Evolutionary conservation across 2,329 filamentous ascomycete genomes (phyloP), one percentile per base, ranked within the genome.

Genomic region (Plectosphaerella cucumerina): DNA sequence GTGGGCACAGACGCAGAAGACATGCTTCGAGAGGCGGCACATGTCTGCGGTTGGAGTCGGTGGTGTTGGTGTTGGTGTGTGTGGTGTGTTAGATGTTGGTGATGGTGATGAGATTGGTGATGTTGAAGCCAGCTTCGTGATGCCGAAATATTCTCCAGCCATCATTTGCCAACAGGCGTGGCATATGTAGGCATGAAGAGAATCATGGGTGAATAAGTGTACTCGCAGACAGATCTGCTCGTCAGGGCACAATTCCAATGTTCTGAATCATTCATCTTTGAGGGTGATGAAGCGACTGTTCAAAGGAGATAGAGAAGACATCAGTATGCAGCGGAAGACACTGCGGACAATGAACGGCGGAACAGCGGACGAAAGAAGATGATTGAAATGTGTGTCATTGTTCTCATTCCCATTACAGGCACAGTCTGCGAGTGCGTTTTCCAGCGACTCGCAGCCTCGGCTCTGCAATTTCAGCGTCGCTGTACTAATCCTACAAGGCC

Each of bases 1-100:
- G n/a, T 51, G 50, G n/a, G 39, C 50, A 39, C 50, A 51, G 44
- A 44, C 26, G 8, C 23, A 39, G 39, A 48, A 48, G 8, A 51
- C n/a, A n/a, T 33, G 43, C 47, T 48, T 51, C 20, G 20, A n/a
- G 23, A 26, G n/a, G 20, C 21, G 44, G 22, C 50, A 51, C 50
- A 51, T 51, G 5, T 26, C 39, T 46, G 31, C 10, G 17, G n/a
- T 26, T 10, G 23, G 5, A 5, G 23, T 26, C 23, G 23, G 23
- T 26, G n/a, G n/a, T n/a, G n/a, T n/a, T 5, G 21, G 12, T 17
- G 20, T 26, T 35, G 3, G 34, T 5, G 20, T 22, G 15, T 23
- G 42, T 26, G 31, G 26, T 15, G 20, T 22, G 14, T 14, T 18
- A 23, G 18, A 45, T 9, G 4, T 41, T n/a, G 17, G 2, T 9